Evolutionary conservation across 257 asterid genomes (phyloP), one percentile per base, ranked within the genome.

Genomic region (Handroanthus guayacan): DNA sequence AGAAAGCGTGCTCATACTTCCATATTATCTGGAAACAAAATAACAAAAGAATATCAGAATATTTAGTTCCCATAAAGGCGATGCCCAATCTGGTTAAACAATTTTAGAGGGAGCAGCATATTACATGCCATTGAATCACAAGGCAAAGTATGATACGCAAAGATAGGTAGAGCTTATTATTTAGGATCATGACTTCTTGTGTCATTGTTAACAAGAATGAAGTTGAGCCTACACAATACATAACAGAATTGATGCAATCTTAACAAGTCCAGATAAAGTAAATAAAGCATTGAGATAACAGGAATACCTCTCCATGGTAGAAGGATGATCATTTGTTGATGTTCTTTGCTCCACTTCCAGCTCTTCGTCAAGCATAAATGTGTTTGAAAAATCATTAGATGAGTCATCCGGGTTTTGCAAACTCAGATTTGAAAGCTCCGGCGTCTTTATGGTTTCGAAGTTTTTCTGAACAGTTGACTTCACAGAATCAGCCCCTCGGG

Each of bases 351-450:
- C 93, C 76, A 82, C 67, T 71, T 89, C 97, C 75, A 91, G 87
- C 84, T 91, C 97, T 80, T 93, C 98, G 9, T 89, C 98, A n/a
- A 89, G 89, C 90, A 86, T 82, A 75, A 93, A 88, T 62, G 97
- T 86, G 90, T 76, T 86, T 60, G 89, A 85, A 79, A 88, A 89
- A 82, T 89, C 96, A 88, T 86, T 77, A 68, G 89, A 85, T 38
- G 80, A 80, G 82, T 85, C 93, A 71, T 87, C 88, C 25, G 79
- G 62, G 47, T 52, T 81, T 68, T 80, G 80, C 71, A 38, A 67
- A 18, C 60, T 74, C 43, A 62, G 61, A 76, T 81, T 72, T 47
- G 93, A 68, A 70, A 80, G 52, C 54, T 39, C 56, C 75, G 55
- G 82, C 57, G 14, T 34, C 45, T 60, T 68, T 74, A 6, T 71